Evolutionary conservation across 225 moss, liverwort and hornwort genomes (phyloP), one percentile per base, ranked within the genome.

Genomic region (Marchantia paleacea): DNA sequence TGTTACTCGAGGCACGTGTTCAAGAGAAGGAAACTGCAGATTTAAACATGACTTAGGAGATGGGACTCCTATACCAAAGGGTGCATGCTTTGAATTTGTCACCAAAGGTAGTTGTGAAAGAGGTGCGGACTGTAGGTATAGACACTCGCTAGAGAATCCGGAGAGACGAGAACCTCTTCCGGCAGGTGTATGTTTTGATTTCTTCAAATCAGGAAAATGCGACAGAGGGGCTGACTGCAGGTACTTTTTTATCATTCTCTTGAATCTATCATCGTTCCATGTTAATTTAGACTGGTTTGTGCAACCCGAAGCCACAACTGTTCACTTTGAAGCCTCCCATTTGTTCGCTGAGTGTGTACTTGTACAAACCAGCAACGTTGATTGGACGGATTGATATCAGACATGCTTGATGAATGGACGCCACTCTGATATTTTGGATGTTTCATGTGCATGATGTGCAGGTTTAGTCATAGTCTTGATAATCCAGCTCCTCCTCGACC

Each of bases 161-260:
- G 82, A 85, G 81, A 85, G 73, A 75, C 91, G 90, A 52, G 91
- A 89, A 67, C 79, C 84, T 67, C 85, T 92, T 75, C 94, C 96
- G 79, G 80, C 92, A 68, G 96, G 96, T 81, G 91, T 92, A 80
- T 96, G 96, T 81, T 96, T 92, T 83, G 89, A 87, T 78, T 96
- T 96, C 47, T 94, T 96, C 89, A 91, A 91, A 84, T 90, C 92
- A 80, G 96, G 96, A 24, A 87, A 84, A 31, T 96, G 96, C 82
- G 94, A 88, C 77, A 90, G 93, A 84, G 96, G 96, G 70, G 81
- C 91, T 77, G 92, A 94, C 63, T 96, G 96, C 92, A 96, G 96
- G 96, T 96, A 83, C 1, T 20, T 25, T 55, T 53, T 57, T 12
- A 57, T 19, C 54, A 24, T 0, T 29, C 54, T 39, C 0, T 74